These are phyloP conservation scores for Penicillium sp. DNA, from an alignment of 2,329 filamentous ascomycete genomes.

Conservation along the genomic window DNA sequence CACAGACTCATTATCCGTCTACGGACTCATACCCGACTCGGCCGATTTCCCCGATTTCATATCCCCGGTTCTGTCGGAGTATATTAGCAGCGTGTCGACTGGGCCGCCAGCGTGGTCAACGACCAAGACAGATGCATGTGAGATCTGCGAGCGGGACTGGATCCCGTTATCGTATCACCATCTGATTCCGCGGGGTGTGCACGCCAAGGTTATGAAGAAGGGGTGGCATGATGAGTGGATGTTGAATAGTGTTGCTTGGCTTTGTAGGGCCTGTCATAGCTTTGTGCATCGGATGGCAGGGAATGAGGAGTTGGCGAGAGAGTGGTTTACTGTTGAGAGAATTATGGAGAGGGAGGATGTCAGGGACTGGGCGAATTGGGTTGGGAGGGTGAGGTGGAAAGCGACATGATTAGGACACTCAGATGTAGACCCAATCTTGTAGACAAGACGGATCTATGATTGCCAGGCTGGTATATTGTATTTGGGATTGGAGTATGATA, in stretches of 20 bases:
- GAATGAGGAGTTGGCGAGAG: slow-evolving; percentile 75
- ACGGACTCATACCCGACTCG: slow-evolving; percentile 58
- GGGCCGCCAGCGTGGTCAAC: slow-evolving; percentile 64
- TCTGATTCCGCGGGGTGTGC: slow-evolving; percentile 75
- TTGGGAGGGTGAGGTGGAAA: slow-evolving; percentile 74
- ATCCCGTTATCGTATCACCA: slow-evolving; percentile 81
- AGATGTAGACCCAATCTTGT: too few species aligned
- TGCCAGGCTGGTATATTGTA: not conserved
- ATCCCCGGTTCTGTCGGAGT: slow-evolving; percentile 62
- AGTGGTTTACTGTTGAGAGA: slow-evolving; percentile 71
- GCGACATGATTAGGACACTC: slow-evolving; percentile 39
- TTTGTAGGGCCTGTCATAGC: slow-evolving; percentile 80
- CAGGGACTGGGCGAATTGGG: slow-evolving; percentile 69
- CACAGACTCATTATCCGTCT: slow-evolving; percentile 67
- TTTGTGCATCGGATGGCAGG: slow-evolving; percentile 74
- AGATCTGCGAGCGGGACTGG: slow-evolving; percentile 74
- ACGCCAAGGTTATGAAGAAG: slow-evolving; percentile 72
- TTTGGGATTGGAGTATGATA: not conserved
- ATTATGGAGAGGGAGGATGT: slow-evolving; percentile 72
- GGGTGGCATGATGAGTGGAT: slow-evolving; percentile 77
- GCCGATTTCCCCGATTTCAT: slow-evolving; percentile 58
- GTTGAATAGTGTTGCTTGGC: slow-evolving; percentile 79
- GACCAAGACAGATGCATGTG: slow-evolving; percentile 63
- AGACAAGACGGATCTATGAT: not conserved
- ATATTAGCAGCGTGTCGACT: slow-evolving; percentile 58